Evolutionary conservation across 805 yeast species (phyloP), one percentile per base, ranked within the genome.

Genomic region (Candida verbasci): DNA sequence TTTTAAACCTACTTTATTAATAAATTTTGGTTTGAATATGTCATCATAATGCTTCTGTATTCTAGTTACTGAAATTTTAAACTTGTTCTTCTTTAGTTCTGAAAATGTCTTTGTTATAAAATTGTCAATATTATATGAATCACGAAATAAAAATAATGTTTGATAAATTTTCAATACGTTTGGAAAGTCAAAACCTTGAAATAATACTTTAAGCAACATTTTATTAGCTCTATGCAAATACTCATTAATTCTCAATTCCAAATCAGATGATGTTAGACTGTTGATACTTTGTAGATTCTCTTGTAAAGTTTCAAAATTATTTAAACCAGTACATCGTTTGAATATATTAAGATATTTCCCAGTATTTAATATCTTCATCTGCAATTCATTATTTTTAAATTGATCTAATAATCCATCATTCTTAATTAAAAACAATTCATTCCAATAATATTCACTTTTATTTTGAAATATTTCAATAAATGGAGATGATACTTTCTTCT

Each of bases 261-360:
- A 59, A 44, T 73, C 72, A 37, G 63, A 53, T 16, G 69, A 55
- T n/a, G 54, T 55, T 17, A 66, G 43, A 22, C 49, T 56, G 14
- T 45, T 48, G 11, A 67, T 61, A 1, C 58, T 56, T 4, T 39
- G 42, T 9, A 62, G 41, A 5, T 31, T 24, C 31, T 61, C 67
- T 15, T 56, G 48, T 15, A 62, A 47, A 16, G 32, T 38, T 4
- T 52, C 52, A 22, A 64, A 53, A 35, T 58, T 52, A n/a, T 65
- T 62, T 3, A 75, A 60, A 0, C 81, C 82, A 9, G 62, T 56
- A 49, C 85, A 79, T 39, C 72, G 78, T 38, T 76, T 71, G 29
- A 84, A 67, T 3, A 91, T 80, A 49, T 86, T 85, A 38, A 88
- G 62, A 47, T 81, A 81, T 57, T 87, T 89, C 1, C 99, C 99